Base-by-base conservation (phyloP, 495 filamentous ascomycete species). In the Pyrenopolyporus hunteri region DNA sequence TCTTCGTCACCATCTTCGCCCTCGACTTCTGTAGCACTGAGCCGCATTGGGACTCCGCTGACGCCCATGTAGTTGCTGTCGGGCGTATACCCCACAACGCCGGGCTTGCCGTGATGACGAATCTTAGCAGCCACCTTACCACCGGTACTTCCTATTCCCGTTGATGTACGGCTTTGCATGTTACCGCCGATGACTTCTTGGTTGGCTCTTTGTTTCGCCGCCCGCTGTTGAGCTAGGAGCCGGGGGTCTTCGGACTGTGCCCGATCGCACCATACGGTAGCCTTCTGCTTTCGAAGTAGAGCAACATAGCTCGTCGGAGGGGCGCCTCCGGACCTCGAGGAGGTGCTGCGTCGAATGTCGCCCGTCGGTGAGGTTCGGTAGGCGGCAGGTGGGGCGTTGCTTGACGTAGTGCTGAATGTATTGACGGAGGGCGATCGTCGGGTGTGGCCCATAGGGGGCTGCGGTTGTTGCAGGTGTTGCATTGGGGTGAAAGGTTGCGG, bases 251-350 rank as follows among this genome's bases (percentile, higher is more conserved):
- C 92, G 45, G 88, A 84, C 67, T 99, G 94, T 10, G 92, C 84
- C 48, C 93, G 92, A 64, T 98, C 95, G 74, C 93, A 97, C 94
- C 94, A 99, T 6, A 99, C 94, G 0, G 94, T 99, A 23, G 91
- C 94, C 70, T 98, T 99, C 70, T 99, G 94, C 65, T 91, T 91
- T 42, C 94, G 85, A 78, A 99, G 88, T 7, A 97, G 79, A 10
- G 94, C 93, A 17, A 99, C 94, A 73, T 99, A 99, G 61, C 89
- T 85, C 23, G 85, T 80, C 4, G 89, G 82, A 13, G 78, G 73
- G 6, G 80, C 80, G 35, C 82, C 83, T 54, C 84, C 86, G 6
- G 89, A 92, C 67, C 83, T 79, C 25, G 87, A 85, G 45, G 89
- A 94, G 10, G 83, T 85, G 2, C 86, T 89, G 32, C 92, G 83